These are phyloP conservation scores for Quercus glauca DNA, from an alignment of 306 rosid species.

Conservation along the genomic window DNA sequence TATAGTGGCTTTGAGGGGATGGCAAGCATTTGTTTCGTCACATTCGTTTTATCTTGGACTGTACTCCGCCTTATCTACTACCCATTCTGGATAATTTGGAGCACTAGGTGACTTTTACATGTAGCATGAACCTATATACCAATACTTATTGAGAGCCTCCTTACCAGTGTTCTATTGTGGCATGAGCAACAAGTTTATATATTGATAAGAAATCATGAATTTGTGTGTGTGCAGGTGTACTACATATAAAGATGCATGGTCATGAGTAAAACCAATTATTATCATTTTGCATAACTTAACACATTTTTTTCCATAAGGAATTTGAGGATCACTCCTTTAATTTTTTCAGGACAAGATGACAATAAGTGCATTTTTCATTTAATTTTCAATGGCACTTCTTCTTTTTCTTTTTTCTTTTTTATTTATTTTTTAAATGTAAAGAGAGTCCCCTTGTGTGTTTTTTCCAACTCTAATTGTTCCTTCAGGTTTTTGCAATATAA, in stretches of 20 bases:
- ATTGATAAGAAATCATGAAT: not conserved
- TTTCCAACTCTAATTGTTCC: not conserved
- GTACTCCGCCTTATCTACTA: slow-evolving; percentile 73
- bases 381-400: not conserved
- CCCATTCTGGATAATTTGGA: slow-evolving; percentile 90
- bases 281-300: not conserved
- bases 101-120: slow-evolving; percentile 55
- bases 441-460: not conserved
- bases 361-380: not conserved
- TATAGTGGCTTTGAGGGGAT: slow-evolving; percentile 67
- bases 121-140: not conserved
- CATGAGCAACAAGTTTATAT: not conserved
- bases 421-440: not conserved
- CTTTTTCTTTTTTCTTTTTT: no score
- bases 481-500: not conserved
- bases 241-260: not conserved
- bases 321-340: not conserved
- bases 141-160: not conserved
- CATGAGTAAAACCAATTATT: not conserved
- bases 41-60: slow-evolving; percentile 69
- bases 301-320: not conserved
- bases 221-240: not conserved
- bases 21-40: slow-evolving; percentile 72
- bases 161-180: not conserved
- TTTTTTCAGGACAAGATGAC: not conserved